Base-by-base conservation (phyloP, 352 stramenopile species). In the Globisporangium cystogenes region DNA sequence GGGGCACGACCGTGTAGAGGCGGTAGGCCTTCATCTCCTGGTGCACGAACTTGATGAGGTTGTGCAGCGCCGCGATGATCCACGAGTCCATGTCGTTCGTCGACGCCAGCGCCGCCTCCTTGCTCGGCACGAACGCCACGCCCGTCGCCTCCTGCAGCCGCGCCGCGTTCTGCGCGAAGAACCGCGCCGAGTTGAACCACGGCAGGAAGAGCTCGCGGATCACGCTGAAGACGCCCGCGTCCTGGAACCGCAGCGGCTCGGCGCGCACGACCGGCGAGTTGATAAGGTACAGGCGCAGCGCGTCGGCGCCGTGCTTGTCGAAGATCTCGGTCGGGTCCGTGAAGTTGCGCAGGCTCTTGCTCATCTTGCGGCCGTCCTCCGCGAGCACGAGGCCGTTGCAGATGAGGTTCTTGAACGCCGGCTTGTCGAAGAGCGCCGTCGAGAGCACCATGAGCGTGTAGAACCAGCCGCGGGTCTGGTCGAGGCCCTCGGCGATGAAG, bases 401-500 rank as follows among this genome's bases (percentile, higher is more conserved):
- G 65, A 99, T 99, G 20, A 99, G 64, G 79, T 99, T 99, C 71
- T 99, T 98, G 74, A 99, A 99, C 33, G 97, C 95, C 7, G 97
- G 97, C 69, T 99, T 97, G 75, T 99, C 96, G 65, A 99, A 99
- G 7, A 99, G 82, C 21, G 96, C 97, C 26, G 97, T 99, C 7
- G 94, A 98, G 16, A 99, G 78, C 35, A 99, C 96, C 96, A 99
- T 99, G 7, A 99, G 80, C 11, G 97, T 99, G 79, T 99, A 99
- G 80, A 99, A 99, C 97, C 97, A 99, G 39, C 97, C 97, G 68
- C 97, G 93, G 14, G 97, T 99, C 74, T 99, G 97, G 76, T 99
- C 97, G 15, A 99, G 87, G 21, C 97, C 97, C 77, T 99, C 97
- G 23, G 97, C 97, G 62, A 99, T 98, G 54, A 99, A 99, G 67